Percentiles rank a stretch among this genome's conserved stretches.
phyloP scores from a whole-genome alignment of 345 rosid genomes.

The Atalantia buxifolia region DNA sequence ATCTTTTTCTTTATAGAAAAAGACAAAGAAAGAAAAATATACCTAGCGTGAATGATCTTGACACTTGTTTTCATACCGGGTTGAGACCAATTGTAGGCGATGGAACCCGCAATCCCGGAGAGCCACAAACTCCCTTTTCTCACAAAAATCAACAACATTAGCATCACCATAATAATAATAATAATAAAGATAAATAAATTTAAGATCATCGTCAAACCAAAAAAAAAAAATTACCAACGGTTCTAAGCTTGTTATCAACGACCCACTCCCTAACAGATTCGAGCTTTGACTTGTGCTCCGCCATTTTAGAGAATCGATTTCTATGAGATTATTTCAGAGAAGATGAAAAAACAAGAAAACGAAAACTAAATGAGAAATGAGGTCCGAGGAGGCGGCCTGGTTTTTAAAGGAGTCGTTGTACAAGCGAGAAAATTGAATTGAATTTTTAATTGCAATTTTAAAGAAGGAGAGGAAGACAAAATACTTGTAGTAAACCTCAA shows the following conservation, averaged over 20 bases:
- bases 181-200: background rate
- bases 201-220: background rate
- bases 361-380: too few species aligned
- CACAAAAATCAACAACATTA: background rate
- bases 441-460: too few species aligned
- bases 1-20: too few species aligned
- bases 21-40: background rate
- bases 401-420: background rate
- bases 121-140: slow-evolving; percentile 85
- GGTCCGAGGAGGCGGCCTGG: background rate
- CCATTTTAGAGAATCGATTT: slow-evolving; percentile 34
- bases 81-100: slow-evolving; percentile 93
- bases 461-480: background rate
- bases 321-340: background rate
- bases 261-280: slow-evolving; percentile 76
- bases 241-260: slow-evolving; percentile 80
- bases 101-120: slow-evolving; percentile 76
- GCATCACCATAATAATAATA: background rate
- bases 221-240: slow-evolving; percentile 62
- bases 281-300: slow-evolving; percentile 57
- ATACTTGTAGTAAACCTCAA: background rate
- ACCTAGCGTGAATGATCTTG: slow-evolving; percentile 95
- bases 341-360: background rate
- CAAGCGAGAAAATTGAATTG: background rate
- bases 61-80: slow-evolving; percentile 97